These are phyloP conservation scores for Sextonia rubra DNA, from an alignment of 164 flowering plant genomes.

Conservation along the genomic window DNA sequence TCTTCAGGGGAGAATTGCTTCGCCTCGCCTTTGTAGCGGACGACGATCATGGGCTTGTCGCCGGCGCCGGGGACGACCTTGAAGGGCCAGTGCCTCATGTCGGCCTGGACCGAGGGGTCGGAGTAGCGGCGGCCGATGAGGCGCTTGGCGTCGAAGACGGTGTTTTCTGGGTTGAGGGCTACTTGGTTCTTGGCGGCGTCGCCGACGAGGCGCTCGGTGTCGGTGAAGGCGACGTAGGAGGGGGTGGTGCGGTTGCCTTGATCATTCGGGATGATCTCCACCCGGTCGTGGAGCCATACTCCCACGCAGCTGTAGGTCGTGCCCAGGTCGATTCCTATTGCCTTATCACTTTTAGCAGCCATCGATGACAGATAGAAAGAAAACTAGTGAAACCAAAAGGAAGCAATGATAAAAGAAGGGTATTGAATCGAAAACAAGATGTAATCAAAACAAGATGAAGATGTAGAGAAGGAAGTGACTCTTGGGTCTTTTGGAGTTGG, in stretches of 20 bases:
- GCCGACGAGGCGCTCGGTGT: slow-evolving; percentile 32
- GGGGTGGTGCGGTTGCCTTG: slow-evolving; percentile 39
- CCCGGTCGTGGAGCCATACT: slow-evolving; percentile 30
- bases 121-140: slow-evolving; percentile 8
- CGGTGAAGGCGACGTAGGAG: slow-evolving; percentile 37
- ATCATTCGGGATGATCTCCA: slow-evolving; percentile 34
- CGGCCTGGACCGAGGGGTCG: slow-evolving; percentile 4
- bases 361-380: slow-evolving; percentile 1
- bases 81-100: slow-evolving; percentile 14
- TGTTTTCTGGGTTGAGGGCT: slow-evolving; percentile 31
- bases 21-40: slow-evolving; percentile 12
- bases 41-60: slow-evolving; percentile 14
- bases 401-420: too few species aligned
- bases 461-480: neutral
- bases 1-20: slow-evolving; percentile 9
- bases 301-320: slow-evolving; percentile 36
- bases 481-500: neutral
- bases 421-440: neutral
- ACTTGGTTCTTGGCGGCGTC: slow-evolving; percentile 38
- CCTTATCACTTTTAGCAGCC: slow-evolving; percentile 20
- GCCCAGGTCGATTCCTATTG: slow-evolving; percentile 30
- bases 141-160: slow-evolving; percentile 27
- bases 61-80: slow-evolving; percentile 13
- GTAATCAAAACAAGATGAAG: neutral
- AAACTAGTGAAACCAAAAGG: too few species aligned